Evolutionary conservation across 192 early-diverging fungal species (phyloP).

Genomic region (Backusella circina): DNA sequence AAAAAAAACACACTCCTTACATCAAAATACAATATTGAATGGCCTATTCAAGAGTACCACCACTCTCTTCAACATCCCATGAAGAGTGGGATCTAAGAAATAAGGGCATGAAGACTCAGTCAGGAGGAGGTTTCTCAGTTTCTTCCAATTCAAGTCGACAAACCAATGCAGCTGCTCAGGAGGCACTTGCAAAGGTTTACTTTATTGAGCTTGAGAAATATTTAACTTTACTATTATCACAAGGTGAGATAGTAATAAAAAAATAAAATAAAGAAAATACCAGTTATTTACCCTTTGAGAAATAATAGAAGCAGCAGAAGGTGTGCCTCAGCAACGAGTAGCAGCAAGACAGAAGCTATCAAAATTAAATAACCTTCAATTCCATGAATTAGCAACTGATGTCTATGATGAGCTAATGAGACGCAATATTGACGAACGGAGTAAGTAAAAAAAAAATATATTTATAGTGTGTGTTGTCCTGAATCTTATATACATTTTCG

Average conservation of each 20-base stretch:
- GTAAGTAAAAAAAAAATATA: slow-evolving; percentile 44
- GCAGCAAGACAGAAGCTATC: slow-evolving; percentile 74
- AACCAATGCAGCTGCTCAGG: neutral
- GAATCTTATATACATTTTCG: neutral
- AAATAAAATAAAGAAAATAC: neutral
- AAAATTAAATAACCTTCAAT: slow-evolving; percentile 75
- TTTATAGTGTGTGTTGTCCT: neutral
- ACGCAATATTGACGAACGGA: slow-evolving; percentile 46
- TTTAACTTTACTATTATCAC: slow-evolving; percentile 18
- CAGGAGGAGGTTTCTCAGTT: neutral
- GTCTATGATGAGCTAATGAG: slow-evolving; percentile 93
- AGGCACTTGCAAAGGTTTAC: slow-evolving; percentile 15
- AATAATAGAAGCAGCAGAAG: slow-evolving; percentile 28
- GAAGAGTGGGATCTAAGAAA: neutral
- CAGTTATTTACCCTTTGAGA: slow-evolving; percentile 7
- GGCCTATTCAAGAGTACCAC: slow-evolving; percentile 1
- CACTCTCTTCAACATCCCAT: neutral
- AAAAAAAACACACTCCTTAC: neutral
- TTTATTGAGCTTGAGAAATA: slow-evolving; percentile 27
- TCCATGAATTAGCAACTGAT: slow-evolving; percentile 92
- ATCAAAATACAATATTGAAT: neutral
- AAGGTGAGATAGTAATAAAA: slow-evolving; percentile 28
- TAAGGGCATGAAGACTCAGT: neutral
- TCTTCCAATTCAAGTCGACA: slow-evolving; percentile 6
- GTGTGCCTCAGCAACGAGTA: slow-evolving; percentile 33